Evolutionary conservation across 805 yeast genomes (phyloP), one percentile per base, ranked within the genome.

Genomic region (Saccharomycopsis lassenensis): DNA sequence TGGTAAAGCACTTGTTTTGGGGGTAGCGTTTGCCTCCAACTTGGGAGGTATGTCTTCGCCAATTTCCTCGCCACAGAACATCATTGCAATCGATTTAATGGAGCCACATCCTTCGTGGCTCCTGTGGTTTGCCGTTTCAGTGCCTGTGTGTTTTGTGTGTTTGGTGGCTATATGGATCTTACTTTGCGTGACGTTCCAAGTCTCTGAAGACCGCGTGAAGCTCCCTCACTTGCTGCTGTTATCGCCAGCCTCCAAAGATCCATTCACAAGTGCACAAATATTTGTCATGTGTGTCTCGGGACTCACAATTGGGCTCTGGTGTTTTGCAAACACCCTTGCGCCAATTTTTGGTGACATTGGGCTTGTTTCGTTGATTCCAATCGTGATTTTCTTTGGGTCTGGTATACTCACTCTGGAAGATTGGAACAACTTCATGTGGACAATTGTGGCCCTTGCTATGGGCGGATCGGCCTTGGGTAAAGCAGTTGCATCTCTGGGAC

Each of bases 21-120:
- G 96, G 29, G 81, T 89, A 47, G 97, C 97, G 0, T 62, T 89
- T 39, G 93, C 97, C 2, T 80, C 94, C 5, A 85, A 89, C 53
- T 64, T 89, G 32, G 97, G 95, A 16, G 98, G 98, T 46, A 89
- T 87, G 94, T 80, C 95, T 0, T 84, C 95, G 3, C 98, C 98
- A 5, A 89, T 89, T 51, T 87, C 96, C 1, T 84, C 95, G 2
- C 98, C 98, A 1, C 98, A 89, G 54, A 89, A 89, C 56, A 83
- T 89, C 44, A 77, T 89, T 49, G 94, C 95, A 1, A 67, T 89
- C 34, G 87, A 84, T 39, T 63, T 78, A 47, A 89, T 89, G 97
- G 67, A 65, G 4, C 37, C 94, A 93, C 39, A 33, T 15, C 78
- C 78, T 14, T 69, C 72, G 7, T 89, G 97, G 97, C 76, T 77